These are phyloP conservation scores for Polyporus arcularius DNA, from an alignment of 768 basidiomycete genomes.

Conservation along the genomic window DNA sequence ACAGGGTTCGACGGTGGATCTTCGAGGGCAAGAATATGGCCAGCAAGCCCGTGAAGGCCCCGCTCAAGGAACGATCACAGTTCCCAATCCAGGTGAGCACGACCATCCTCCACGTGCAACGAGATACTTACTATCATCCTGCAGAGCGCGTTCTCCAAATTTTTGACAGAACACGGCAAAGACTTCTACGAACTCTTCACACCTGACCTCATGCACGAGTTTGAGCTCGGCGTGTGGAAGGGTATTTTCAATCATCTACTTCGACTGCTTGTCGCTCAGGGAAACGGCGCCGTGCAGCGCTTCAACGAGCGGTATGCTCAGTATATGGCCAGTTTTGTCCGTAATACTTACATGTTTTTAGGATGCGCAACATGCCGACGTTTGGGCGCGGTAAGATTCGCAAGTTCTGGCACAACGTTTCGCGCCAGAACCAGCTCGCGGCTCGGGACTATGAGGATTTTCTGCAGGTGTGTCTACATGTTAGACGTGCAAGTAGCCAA, in stretches of 20 bases:
- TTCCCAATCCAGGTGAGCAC: not conserved
- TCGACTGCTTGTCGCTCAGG: conserved; percentile 18
- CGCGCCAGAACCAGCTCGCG: conserved; percentile 29
- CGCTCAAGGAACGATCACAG: not conserved
- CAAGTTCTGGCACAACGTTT: conserved; percentile 22
- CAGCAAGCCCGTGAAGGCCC: not conserved
- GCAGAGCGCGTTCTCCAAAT: conserved; percentile 36
- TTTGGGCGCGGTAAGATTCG: conserved; percentile 28
- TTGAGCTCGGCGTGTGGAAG: conserved; percentile 38
- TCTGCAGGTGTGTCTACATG: conserved; percentile 24
- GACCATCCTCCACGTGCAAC: not conserved
- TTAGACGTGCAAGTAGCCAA: too few species aligned
- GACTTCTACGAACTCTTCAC: conserved; percentile 30
- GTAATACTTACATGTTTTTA: not conserved
- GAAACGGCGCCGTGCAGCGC: not conserved
- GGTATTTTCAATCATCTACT: conserved; percentile 28
- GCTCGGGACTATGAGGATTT: conserved; percentile 31
- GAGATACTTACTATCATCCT: not conserved
- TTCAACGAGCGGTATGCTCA: conserved; percentile 1
- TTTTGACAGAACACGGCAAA: conserved; percentile 21
- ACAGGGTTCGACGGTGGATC: not conserved
- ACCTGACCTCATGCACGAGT: conserved; percentile 35
- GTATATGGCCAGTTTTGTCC: not conserved
- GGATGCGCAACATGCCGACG: conserved; percentile 4
- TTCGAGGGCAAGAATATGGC: not conserved